These are phyloP conservation scores for Microdochium trichocladiopsis DNA, from an alignment of 2,329 filamentous ascomycete genomes.

Conservation along the genomic window DNA sequence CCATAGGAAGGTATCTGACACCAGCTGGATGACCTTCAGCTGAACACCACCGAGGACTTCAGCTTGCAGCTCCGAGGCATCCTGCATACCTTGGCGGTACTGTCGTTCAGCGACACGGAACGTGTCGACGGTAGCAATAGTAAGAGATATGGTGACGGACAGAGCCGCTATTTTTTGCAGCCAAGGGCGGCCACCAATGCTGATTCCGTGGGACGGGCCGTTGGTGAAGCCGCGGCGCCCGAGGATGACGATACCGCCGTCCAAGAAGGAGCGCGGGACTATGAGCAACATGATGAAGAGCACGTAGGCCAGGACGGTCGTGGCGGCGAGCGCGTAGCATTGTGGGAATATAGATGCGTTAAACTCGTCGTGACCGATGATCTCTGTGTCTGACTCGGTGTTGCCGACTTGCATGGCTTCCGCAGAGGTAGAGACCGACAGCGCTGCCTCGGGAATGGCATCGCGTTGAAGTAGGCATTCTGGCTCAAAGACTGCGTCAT, in stretches of 20 bases:
- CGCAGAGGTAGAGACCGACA: neutral
- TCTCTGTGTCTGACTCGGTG: conserved; percentile 23
- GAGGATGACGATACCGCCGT: conserved; percentile 76
- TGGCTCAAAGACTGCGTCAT: neutral
- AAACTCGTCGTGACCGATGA: conserved; percentile 77
- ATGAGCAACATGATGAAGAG: conserved; percentile 91
- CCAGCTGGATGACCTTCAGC: conserved; percentile 82
- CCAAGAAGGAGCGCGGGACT: conserved; percentile 87
- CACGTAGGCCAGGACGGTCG: conserved; percentile 85
- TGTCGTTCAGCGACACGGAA: conserved; percentile 78
- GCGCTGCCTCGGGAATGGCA: neutral
- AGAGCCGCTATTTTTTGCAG: conserved; percentile 77
- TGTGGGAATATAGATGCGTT: conserved; percentile 91
- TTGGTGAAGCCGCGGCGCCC: conserved; percentile 80
- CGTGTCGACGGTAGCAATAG: conserved; percentile 87
- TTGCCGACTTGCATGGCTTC: neutral
- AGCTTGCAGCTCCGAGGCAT: conserved; percentile 67
- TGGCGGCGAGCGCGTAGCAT: conserved; percentile 85
- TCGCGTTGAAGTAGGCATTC: neutral
- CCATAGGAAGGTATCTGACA: conserved; percentile 96
- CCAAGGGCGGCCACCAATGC: conserved; percentile 88
- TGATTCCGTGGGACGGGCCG: conserved; percentile 70
- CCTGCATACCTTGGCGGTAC: conserved; percentile 72
- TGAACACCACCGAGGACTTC: conserved; percentile 79
- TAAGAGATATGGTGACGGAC: conserved; percentile 75